Base-by-base conservation (phyloP, 192 early-diverging fungal species). In the Ambispora gerdemannii region DNA sequence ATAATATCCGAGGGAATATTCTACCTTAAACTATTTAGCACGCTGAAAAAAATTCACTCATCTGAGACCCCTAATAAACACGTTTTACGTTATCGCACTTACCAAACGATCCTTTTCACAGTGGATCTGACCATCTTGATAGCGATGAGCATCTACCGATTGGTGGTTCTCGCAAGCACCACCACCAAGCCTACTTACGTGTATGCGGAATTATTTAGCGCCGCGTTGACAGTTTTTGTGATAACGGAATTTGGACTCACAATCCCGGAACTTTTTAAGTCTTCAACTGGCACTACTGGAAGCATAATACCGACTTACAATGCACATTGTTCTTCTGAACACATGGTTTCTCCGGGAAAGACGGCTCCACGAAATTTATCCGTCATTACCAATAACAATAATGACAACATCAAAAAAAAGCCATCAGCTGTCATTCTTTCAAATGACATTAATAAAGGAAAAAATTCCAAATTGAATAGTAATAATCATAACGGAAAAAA, bases 191-290 rank as follows among this genome's bases (percentile, higher is more conserved):
- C 76, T 3, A 74, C 76, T 33, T 77, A 77, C 24, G 72, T 74
- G 24, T 77, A 77, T 35, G 67, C 62, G 3, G 76, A 77, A 31
- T 43, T 77, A 17, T 74, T 77, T 43, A 74, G 72, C 27, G 73
- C 76, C 8, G 74, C 76, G 0, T 63, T 77, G 50, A 77, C 76
- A 2, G 74, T 77, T 38, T 77, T 77, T 33, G 74, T 61, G 22
- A 24, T 77, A 27, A 77, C 76, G 4, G 76, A 77, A 36, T 77
- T 77, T 68, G 76, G 76, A 4, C 60, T 77, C 24, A 77, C 73
- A 35, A 77, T 77, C 32, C 76, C 72, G 0, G 68, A 72, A 33
- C 28, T 77, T 6, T 77, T 77, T 50, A 66, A 71, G 28, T 70
- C 72, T 2, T 63, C 74, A 15, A 56, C 64, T 7, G 63, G 66